phyloP scores from a whole-genome alignment of 2,329 filamentous ascomycete genomes.

The Atkinsonella hypoxylon region DNA sequence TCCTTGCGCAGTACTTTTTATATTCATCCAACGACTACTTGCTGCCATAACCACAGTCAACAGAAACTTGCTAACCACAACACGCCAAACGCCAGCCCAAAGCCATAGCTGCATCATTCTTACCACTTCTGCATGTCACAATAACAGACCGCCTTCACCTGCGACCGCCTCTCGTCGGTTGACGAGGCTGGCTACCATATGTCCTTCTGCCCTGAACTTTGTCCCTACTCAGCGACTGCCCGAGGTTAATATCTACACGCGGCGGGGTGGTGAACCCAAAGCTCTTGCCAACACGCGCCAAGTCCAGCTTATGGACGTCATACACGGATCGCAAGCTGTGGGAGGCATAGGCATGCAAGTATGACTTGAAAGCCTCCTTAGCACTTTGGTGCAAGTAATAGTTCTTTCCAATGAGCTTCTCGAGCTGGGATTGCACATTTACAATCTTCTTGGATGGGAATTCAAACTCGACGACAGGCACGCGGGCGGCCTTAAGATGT shows the following conservation, averaged over 20 bases:
- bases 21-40: background rate
- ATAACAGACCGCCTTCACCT: background rate
- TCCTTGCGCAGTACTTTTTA: background rate
- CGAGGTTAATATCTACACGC: slow-evolving; percentile 72
- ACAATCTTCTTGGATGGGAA: slow-evolving; percentile 86
- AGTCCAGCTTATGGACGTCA: slow-evolving; percentile 72
- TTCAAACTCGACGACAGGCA: slow-evolving; percentile 93
- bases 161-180: slow-evolving; percentile 23
- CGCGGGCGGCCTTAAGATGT: slow-evolving; percentile 80
- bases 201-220: slow-evolving; percentile 52
- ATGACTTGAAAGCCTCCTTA: slow-evolving; percentile 72
- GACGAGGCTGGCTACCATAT: slow-evolving; percentile 70
- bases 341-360: slow-evolving; percentile 88
- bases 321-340: slow-evolving; percentile 49
- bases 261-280: slow-evolving; percentile 73
- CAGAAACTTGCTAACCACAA: background rate
- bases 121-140: background rate
- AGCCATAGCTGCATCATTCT: background rate
- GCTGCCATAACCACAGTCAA: background rate
- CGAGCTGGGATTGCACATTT: slow-evolving; percentile 81
- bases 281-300: slow-evolving; percentile 71
- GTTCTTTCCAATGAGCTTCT: slow-evolving; percentile 88
- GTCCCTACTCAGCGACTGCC: slow-evolving; percentile 63
- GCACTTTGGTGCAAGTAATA: slow-evolving; percentile 90
- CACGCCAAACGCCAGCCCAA: slow-evolving; percentile 5